Base-by-base conservation (phyloP, 2,329 filamentous ascomycete genomes). In the Camptophora hylomeconis region DNA sequence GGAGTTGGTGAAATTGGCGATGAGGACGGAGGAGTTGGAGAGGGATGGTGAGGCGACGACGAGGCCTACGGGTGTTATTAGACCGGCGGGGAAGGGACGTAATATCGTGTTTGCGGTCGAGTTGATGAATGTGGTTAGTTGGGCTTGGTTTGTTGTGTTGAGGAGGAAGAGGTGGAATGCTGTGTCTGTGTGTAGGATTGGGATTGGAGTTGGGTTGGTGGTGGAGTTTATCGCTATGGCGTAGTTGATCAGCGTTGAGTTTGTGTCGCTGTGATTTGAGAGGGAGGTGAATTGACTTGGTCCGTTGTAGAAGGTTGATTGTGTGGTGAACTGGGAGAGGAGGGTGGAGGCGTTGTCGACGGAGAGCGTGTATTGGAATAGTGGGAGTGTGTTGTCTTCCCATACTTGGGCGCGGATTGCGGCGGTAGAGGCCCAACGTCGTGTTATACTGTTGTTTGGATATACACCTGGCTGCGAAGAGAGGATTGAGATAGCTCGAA, bases 131-230 rank as follows among this genome's bases (percentile, higher is more conserved):
- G 65, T 71, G 1, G 75, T 57, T 38, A 76, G 69, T 0, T 49
- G 40, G 26, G 74, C 56, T 5, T 32, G 23, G 2, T 69, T 72
- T 0, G 64, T 61, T 15, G 20, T 16, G 41, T 75, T 74, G 19
- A 76, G 56, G 2, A 77, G 52, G 47, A 75, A 75, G 32, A 67
- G 65, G 2, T 70, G 67, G 54, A 75, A 78, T 28, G 65, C 72
- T 35, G 71, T 67, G 37, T 78, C 73, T 0, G 68, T 73, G 45
- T 78, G 72, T 58, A 75, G 69, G 11, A 76, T 60, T 16, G 57
- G 53, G 1, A 76, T 67, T 15, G 57, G 53, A 1, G 75, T 66
- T 16, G 65, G 56, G 13, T 63, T 52, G 25, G 61, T 50, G 33
- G 62, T 57, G 2, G 63, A 69, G 3, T 72, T 60, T 0, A 77